Conservation (phyloP, 2,329 filamentous ascomycete species). For the Tolypocladium sp. region DNA sequence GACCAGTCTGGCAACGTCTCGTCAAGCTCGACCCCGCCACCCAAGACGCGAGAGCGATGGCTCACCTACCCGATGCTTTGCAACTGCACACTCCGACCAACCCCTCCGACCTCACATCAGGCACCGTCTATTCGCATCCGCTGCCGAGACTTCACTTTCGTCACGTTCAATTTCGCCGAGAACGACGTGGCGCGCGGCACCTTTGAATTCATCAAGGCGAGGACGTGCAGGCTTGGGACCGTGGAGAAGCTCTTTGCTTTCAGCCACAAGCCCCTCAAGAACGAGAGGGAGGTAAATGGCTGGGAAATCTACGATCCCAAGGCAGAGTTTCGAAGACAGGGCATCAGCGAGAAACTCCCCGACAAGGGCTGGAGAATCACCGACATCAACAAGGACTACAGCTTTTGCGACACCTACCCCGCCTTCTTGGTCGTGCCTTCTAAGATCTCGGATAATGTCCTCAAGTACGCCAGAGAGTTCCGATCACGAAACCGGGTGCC, state of each 20-base stretch:
- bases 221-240: slow-evolving; percentile 72
- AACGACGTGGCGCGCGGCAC: slow-evolving; percentile 70
- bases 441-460: slow-evolving; percentile 88
- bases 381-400: slow-evolving; percentile 80
- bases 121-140: slow-evolving; percentile 78
- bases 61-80: slow-evolving; percentile 90
- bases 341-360: slow-evolving; percentile 70
- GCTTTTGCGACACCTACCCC: slow-evolving; percentile 89
- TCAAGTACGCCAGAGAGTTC: slow-evolving; percentile 87
- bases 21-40: slow-evolving; percentile 13
- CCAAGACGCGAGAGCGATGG: slow-evolving; percentile 62
- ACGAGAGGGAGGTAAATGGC: slow-evolving; percentile 67
- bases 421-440: slow-evolving; percentile 75
- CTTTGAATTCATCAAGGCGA: slow-evolving; percentile 74
- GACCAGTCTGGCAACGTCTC: slow-evolving; percentile 16
- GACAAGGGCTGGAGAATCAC: slow-evolving; percentile 84
- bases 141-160: slow-evolving; percentile 87
- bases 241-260: slow-evolving; percentile 92
- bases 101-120: slow-evolving; percentile 58
- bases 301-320: slow-evolving; percentile 81
- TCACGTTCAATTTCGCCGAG: slow-evolving; percentile 78
- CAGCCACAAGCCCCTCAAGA: slow-evolving; percentile 64
- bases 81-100: slow-evolving; percentile 68
- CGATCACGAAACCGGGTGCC: slow-evolving; percentile 85
- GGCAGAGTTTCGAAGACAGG: slow-evolving; percentile 79